Evolutionary conservation across 768 basidiomycete genomes (phyloP), one percentile per base, ranked within the genome.

Genomic region (Calocera viscosa): DNA sequence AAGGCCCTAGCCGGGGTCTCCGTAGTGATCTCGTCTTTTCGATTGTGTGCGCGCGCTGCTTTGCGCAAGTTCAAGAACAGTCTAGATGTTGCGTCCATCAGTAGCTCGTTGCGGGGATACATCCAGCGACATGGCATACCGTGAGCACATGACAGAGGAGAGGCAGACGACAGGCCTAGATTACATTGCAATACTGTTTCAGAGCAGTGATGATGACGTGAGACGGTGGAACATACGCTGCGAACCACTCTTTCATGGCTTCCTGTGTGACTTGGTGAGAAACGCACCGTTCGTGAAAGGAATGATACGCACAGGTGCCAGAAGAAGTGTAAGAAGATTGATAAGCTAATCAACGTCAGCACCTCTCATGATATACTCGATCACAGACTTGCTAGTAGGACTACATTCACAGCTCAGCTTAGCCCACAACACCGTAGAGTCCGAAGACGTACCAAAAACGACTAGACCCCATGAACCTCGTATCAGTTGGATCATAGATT

Each of bases 91-190:
- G 19, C 19, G 43, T 19, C 24, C 5, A 24, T 47, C 3, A 47
- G 19, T n/a, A n/a, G 19, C 19, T 40, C 39, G 11, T 40, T 10
- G 39, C 39, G 39, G 39, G 19, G 39, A 19, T 40, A n/a, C n/a
- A n/a, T n/a, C n/a, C n/a, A n/a, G n/a, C 35, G 14, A 38, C 5
- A 5, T 38, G 35, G 11, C 53, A 5, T 26, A 60, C 53, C 53
- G 53, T 10, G 53, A 60, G 53, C 53, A 60, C 53, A 60, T 60
- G 30, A 60, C 53, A 3, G 53, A 60, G 3, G 53, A 60, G 14
- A 60, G 14, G 26, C 53, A 60, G 30, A 60, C 53, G 26, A 22
- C 53, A 22, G 53, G 53, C 24, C 53, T 60, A 26, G 3, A 26
- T 26, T n/a, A n/a, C n/a, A n/a, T n/a, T n/a, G n/a, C n/a, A n/a